phyloP scores from a whole-genome alignment of 1,284 basidiomycete genomes.

The Gymnopus androsaceus region DNA sequence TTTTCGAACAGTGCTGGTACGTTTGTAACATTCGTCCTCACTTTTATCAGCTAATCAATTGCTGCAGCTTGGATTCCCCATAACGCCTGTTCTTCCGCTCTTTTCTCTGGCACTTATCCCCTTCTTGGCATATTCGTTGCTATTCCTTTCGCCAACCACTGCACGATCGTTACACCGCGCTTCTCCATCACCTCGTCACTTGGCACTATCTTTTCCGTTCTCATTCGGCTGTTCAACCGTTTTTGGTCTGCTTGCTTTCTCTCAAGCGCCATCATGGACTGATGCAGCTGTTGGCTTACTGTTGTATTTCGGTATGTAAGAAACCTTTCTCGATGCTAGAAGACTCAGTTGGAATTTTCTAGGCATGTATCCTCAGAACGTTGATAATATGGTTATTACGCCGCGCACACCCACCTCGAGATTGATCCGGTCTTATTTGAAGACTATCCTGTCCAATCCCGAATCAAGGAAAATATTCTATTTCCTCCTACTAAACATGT shows the following conservation, averaged over 20 bases:
- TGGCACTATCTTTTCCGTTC: conserved; percentile 54
- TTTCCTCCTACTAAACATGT: conserved; percentile 93
- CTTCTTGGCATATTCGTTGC: conserved; percentile 55
- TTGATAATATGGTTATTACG: conserved; percentile 44
- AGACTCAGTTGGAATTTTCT: conserved; percentile 13
- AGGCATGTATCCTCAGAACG: conserved; percentile 60
- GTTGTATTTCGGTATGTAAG: conserved; percentile 59
- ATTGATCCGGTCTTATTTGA: conserved; percentile 74
- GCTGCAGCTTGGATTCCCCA: conserved; percentile 31
- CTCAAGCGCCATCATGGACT: conserved; percentile 53
- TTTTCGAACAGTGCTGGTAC: conserved; percentile 58
- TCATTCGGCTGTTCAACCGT: conserved; percentile 46
- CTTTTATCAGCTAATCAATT: conserved; percentile 2
- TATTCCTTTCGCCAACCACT: conserved; percentile 60
- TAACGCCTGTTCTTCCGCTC: conserved; percentile 48
- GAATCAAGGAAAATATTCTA: conserved; percentile 97
- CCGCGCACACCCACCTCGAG: conserved; percentile 59
- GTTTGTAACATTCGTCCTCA: conserved; percentile 22
- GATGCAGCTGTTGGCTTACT: conserved; percentile 53
- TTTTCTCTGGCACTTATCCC: conserved; percentile 59
- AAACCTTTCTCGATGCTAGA: background rate
- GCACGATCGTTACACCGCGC: conserved; percentile 47
- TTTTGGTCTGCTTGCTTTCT: conserved; percentile 56
- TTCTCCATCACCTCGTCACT: conserved; percentile 51
- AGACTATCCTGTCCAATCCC: conserved; percentile 86